phyloP scores from a whole-genome alignment of 345 rosid genomes.

The Lepidium aucheri region DNA sequence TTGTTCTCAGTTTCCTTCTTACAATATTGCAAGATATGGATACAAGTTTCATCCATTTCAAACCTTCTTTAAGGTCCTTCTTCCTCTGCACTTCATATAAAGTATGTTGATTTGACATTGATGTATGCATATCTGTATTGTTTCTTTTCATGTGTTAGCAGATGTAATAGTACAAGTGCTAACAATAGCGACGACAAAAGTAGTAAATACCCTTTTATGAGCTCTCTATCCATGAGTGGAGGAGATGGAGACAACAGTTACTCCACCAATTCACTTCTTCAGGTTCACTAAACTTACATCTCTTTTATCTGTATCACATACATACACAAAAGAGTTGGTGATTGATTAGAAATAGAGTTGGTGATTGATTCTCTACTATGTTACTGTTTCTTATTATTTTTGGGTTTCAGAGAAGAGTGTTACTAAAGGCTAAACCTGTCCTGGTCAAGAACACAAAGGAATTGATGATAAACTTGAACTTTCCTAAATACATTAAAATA shows the following conservation, averaged over 20 bases:
- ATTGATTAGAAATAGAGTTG: not conserved
- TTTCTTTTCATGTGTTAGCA: not conserved
- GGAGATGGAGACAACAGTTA: slow-evolving; percentile 26
- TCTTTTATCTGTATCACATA: not conserved
- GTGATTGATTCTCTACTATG: not conserved
- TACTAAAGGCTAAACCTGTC: not conserved
- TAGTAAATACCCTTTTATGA: not conserved
- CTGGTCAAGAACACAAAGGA: slow-evolving; percentile 15
- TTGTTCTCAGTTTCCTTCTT: not conserved
- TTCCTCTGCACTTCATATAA: not conserved
- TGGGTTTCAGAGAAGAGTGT: slow-evolving; percentile 14
- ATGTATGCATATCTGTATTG: not conserved
- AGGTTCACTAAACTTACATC: slow-evolving; percentile 3
- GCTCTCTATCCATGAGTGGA: slow-evolving; percentile 8
- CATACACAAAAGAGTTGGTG: not conserved
- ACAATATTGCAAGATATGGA: not conserved
- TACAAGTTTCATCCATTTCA: not conserved
- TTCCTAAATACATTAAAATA: slow-evolving; percentile 19
- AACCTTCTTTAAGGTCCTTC: not conserved
- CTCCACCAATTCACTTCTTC: slow-evolving; percentile 20
- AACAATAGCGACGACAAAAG: not conserved
- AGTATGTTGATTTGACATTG: not conserved
- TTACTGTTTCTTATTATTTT: not conserved
- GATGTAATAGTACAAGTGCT: not conserved
- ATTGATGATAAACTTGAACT: not conserved